Evolutionary conservation across 2,329 filamentous ascomycete species (phyloP).

Genomic region (Emericellopsis cladophorae): DNA sequence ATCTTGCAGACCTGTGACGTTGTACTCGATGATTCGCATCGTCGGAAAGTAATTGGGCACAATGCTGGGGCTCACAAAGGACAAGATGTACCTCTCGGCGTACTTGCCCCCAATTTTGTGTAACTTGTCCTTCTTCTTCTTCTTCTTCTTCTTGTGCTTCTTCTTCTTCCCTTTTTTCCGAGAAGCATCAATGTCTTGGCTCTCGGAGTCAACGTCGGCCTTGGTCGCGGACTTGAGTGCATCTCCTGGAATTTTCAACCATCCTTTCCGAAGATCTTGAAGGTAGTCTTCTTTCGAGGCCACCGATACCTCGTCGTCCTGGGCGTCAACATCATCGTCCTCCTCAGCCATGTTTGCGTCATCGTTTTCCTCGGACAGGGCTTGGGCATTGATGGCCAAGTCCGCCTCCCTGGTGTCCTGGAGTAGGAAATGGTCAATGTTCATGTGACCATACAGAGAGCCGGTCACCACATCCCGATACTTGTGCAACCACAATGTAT

Average conservation of each 20-base stretch:
- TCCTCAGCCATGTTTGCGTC: conserved; percentile 18
- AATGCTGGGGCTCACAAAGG: conserved; percentile 72
- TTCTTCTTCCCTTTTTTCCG: conserved; percentile 14
- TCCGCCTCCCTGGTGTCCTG: conserved; percentile 73
- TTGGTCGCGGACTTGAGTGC: conserved; percentile 11
- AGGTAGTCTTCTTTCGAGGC: conserved; percentile 60
- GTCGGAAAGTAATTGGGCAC: conserved; percentile 90
- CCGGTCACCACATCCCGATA: conserved; percentile 82
- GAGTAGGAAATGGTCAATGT: conserved; percentile 92
- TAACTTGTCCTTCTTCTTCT: conserved; percentile 40
- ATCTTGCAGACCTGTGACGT: conserved; percentile 64
- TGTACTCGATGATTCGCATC: conserved; percentile 86
- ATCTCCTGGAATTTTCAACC: conserved; percentile 60
- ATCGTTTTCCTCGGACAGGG: conserved; percentile 7
- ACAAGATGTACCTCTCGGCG: conserved; percentile 74
- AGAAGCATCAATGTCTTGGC: conserved; percentile 7
- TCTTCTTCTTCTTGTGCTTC: conserved; percentile 32
- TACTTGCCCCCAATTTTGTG: conserved; percentile 62
- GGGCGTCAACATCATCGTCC: conserved; percentile 42
- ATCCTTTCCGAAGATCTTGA: conserved; percentile 61
- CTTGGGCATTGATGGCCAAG: conserved; percentile 30
- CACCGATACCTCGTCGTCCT: conserved; percentile 44
- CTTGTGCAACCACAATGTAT: conserved; percentile 78
- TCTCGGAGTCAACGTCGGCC: conserved; percentile 6
- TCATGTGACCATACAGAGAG: conserved; percentile 89